Percentiles rank a stretch among this genome's conserved stretches.
Evolutionary conservation across 2,329 filamentous ascomycete genomes (phyloP).

Genomic region (Cladophialophora chaetospira): DNA sequence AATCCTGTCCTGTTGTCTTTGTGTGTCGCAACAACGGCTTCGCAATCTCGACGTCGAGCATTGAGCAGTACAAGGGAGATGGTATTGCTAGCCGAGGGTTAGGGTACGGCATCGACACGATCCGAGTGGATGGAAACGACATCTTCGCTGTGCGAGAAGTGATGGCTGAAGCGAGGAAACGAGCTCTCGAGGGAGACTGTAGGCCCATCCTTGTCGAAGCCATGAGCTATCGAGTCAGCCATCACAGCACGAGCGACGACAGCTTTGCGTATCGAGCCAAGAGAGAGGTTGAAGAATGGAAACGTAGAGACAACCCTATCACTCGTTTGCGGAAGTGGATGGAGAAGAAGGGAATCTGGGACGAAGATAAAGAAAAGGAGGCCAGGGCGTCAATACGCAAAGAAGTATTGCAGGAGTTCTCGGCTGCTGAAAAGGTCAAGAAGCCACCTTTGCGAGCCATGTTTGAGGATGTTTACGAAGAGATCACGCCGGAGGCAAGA

Average conservation of each 20-base stretch:
- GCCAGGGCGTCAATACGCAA: constrained; percentile 67
- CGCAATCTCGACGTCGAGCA: constrained; percentile 83
- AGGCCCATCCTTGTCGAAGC: constrained; percentile 86
- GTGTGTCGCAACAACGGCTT: constrained; percentile 93
- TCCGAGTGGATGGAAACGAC: constrained; percentile 91
- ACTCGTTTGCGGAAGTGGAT: constrained; percentile 87
- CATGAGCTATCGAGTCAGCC: constrained; percentile 96
- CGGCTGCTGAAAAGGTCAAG: constrained; percentile 64
- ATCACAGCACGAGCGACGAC: constrained; percentile 96
- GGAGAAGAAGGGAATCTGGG: constrained; percentile 79
- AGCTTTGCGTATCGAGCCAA: constrained; percentile 93
- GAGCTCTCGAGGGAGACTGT: constrained; percentile 79
- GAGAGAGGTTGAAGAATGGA: constrained; percentile 95
- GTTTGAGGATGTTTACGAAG: constrained; percentile 88
- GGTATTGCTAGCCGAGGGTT: constrained; percentile 84
- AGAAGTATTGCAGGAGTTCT: constrained; percentile 80
- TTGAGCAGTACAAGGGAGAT: constrained; percentile 89
- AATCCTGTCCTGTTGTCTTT: constrained; percentile 84
- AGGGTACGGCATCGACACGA: constrained; percentile 92
- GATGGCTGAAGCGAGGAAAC: constrained; percentile 72
- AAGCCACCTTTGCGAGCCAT: constrained; percentile 56
- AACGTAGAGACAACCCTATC: constrained; percentile 83
- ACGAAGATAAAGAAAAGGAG: constrained; percentile 77
- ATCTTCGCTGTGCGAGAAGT: constrained; percentile 85
- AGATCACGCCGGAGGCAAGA: constrained; percentile 75